Evolutionary conservation across 768 basidiomycete genomes (phyloP).

Genomic region (Punctularia strigosozonata): DNA sequence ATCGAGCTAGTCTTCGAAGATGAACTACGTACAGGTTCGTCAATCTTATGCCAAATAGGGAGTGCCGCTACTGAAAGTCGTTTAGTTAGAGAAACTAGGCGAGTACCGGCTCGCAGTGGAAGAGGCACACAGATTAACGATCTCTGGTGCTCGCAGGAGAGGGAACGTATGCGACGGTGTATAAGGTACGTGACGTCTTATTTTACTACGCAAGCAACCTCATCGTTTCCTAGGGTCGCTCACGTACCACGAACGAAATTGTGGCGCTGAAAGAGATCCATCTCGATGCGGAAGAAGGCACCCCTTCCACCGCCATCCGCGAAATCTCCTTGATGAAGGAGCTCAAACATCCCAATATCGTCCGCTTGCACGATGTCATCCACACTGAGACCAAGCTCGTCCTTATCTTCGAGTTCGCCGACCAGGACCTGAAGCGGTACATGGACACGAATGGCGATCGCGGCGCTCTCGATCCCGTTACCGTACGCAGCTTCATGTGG

Average conservation of each 20-base stretch:
- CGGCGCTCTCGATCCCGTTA: conserved; percentile 82
- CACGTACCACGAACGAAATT: conserved; percentile 95
- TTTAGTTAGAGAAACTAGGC: conserved; percentile 83
- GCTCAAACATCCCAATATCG: conserved; percentile 97
- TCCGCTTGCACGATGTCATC: conserved; percentile 95
- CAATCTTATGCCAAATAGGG: background rate
- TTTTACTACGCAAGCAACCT: conserved; percentile 3
- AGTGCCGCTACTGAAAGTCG: conserved; percentile 5
- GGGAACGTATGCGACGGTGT: conserved; percentile 96
- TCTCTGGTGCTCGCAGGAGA: conserved; percentile 36
- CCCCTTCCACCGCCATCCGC: conserved; percentile 95
- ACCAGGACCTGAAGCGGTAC: conserved; percentile 97
- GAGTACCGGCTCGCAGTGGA: conserved; percentile 7
- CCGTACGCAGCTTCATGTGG: conserved; percentile 93
- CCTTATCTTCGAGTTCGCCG: conserved; percentile 97
- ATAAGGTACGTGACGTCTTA: conserved; percentile 55
- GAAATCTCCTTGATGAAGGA: conserved; percentile 99
- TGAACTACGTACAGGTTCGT: conserved; percentile 51
- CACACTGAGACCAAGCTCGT: conserved; percentile 98
- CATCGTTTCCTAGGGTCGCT: conserved; percentile 56
- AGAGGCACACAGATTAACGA: background rate
- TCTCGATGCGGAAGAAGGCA: conserved; percentile 98
- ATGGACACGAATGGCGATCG: conserved; percentile 98
- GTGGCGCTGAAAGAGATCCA: conserved; percentile 99
- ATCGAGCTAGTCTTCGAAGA: conserved; percentile 9